Evolutionary conservation across 305 asterid species (phyloP), one percentile per base, ranked within the genome.

Genomic region (Ilex paraguariensis): DNA sequence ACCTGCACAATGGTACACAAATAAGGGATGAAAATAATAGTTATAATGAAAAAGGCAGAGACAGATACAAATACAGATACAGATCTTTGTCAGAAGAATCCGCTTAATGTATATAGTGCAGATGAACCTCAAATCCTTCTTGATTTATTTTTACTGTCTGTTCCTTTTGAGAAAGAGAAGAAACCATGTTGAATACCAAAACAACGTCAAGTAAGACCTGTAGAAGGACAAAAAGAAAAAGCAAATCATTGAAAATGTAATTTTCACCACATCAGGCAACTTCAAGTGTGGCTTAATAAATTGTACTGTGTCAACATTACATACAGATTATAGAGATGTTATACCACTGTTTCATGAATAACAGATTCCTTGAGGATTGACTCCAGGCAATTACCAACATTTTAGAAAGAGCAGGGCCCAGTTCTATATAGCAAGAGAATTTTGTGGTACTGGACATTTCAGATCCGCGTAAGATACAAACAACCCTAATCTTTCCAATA

Each of bases 171-270:
- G 96, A 83, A 68, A 90, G 73, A 56, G 90, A 74, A 68, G 85
- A 74, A 49, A 86, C 81, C 6, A 65, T 63, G 72, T 90, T 87
- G 85, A 74, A 90, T 40, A 81, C 70, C 65, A 52, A 63, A 60
- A 90, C 97, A 67, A 77, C 81, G 70, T 93, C 99, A 36, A 90
- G 81, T 62, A 93, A 91, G 65, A 87, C 80, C 95, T 91, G 90
- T 70, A 57, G n/a, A 56, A 50, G 72, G 56, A 50, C 60, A 68
- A 61, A 44, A 61, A 1, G 14, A 48, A 64, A 54, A 31, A 57
- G 31, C 9, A 4, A 57, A 54, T 39, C 58, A 62, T 49, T 54
- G 36, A 15, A 63, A 51, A 50, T 28, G 54, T 42, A 36, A 54
- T 5, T 11, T 13, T 13, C 17, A 70, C n/a, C 54, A 53, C 14